These are phyloP conservation scores for Coelastrella sp. DNA, from an alignment of 139 green algal species.

Conservation along the genomic window DNA sequence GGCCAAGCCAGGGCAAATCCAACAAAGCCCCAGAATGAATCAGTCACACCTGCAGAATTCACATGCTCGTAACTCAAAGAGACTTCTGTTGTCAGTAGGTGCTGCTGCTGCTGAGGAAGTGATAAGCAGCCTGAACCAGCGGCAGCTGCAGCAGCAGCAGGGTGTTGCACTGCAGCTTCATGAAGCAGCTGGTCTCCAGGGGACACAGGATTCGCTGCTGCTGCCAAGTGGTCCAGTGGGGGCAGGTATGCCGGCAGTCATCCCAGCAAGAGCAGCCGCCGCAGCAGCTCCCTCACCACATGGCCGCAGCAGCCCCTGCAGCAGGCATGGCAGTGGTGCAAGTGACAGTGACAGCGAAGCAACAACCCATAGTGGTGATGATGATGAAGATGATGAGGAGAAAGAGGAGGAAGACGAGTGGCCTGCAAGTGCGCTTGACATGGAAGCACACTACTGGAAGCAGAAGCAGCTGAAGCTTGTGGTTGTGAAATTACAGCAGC, in stretches of 20 bases:
- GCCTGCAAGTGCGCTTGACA: background rate
- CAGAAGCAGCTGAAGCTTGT: slow-evolving; percentile 1
- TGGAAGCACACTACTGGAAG: slow-evolving; percentile 8
- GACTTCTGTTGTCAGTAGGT: background rate
- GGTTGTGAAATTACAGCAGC: background rate
- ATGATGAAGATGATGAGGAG: background rate
- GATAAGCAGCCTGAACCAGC: background rate
- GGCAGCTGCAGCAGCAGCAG: background rate
- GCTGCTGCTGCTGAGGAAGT: background rate
- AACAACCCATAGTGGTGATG: background rate
- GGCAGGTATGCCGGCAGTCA: background rate
- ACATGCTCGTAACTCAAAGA: background rate
- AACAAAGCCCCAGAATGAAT: background rate
- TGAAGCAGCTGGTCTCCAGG: too few relatives aligned
- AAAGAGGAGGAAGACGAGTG: background rate
- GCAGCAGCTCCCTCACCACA: too few relatives aligned
- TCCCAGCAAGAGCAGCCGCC: background rate
- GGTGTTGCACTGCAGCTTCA: too few relatives aligned
- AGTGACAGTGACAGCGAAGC: background rate
- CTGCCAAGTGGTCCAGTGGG: background rate
- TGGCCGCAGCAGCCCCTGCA: background rate
- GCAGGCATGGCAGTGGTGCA: background rate
- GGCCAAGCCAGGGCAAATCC: background rate
- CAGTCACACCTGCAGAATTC: background rate
- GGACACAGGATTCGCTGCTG: background rate